Percentiles rank a stretch among this genome's conserved stretches.
Conservation (phyloP, 2,329 filamentous ascomycete species). For the Aspergillus chevalieri region DNA sequence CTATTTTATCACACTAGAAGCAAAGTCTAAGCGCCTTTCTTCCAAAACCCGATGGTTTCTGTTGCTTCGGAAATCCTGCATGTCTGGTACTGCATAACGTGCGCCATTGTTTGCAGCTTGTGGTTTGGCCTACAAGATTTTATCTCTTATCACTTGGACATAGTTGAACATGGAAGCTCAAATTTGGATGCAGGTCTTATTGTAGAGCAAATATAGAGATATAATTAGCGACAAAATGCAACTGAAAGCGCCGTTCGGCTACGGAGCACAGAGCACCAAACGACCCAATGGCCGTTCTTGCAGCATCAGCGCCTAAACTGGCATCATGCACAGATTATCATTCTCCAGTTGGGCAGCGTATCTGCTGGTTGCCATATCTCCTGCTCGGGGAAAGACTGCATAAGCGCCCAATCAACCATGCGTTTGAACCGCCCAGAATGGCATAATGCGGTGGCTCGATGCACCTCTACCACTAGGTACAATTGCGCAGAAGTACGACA, state of each 20-base stretch:
- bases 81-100: too few relatives aligned
- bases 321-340: neutral
- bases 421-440: conserved; percentile 6
- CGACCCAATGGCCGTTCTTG: too few relatives aligned
- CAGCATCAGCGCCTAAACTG: too few relatives aligned
- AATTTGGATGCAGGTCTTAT: too few relatives aligned
- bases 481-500: neutral
- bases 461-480: neutral
- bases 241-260: too few relatives aligned
- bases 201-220: too few relatives aligned
- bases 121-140: neutral
- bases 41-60: neutral
- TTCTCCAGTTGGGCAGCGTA: neutral
- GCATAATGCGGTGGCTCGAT: neutral
- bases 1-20: neutral
- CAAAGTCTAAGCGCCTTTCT: neutral
- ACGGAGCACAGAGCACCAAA: too few relatives aligned
- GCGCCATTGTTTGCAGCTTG: neutral
- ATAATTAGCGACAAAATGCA: too few relatives aligned
- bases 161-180: too few relatives aligned
- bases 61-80: neutral
- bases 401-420: conserved; percentile 6
- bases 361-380: neutral
- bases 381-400: neutral
- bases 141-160: too few relatives aligned